A percentile compares a stretch with the other conserved stretches of the same genome.
Evolutionary conservation across 352 stramenopile genomes (phyloP).

Genomic region (Globisporangium iwayamae): DNA sequence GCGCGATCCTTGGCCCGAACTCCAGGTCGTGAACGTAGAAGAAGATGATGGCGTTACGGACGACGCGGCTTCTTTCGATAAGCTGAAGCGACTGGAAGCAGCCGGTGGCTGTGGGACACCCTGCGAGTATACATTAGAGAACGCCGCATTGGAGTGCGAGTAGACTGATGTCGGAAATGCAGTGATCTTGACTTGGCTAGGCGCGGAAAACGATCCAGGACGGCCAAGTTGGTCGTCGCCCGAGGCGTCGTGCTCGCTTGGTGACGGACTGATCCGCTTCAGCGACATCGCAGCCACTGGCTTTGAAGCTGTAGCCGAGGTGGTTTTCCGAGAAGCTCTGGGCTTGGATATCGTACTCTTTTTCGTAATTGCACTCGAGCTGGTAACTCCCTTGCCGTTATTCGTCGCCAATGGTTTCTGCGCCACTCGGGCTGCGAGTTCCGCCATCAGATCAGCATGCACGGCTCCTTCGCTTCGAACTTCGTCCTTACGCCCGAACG

Average conservation of each 20-base stretch:
- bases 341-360: neutral
- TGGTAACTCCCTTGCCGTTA: neutral
- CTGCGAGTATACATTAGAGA: neutral
- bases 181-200: slow-evolving; percentile 1
- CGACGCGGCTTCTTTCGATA: neutral
- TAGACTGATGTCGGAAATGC: neutral
- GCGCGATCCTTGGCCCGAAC: neutral
- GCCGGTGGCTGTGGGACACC: neutral
- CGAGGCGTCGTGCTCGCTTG: neutral
- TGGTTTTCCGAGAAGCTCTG: neutral
- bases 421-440: neutral
- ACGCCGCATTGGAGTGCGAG: neutral
- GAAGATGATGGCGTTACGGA: neutral
- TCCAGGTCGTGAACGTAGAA: neutral
- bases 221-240: neutral
- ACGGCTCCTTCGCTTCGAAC: neutral
- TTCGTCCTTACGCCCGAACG: slow-evolving; percentile 1
- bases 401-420: neutral
- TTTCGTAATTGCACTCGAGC: neutral
- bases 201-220: neutral
- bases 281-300: slow-evolving; percentile 1
- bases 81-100: neutral
- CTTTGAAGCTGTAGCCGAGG: neutral
- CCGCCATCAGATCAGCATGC: neutral
- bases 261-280: slow-evolving; percentile 2